Evolutionary conservation across 495 filamentous ascomycete genomes (phyloP).

Genomic region (Neurospora hispaniola): DNA sequence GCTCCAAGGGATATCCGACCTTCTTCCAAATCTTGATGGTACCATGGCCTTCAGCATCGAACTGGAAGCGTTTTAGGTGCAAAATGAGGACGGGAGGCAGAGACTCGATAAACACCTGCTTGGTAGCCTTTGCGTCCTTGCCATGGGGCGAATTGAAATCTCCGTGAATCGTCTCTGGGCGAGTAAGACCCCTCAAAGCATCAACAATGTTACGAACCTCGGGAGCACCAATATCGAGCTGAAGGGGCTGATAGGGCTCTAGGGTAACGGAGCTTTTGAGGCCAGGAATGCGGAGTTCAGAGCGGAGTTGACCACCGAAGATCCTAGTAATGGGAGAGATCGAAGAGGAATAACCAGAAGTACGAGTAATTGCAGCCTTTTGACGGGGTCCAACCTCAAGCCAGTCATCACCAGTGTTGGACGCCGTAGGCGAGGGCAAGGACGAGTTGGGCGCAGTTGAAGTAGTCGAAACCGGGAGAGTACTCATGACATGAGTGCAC

Average conservation of each 20-base stretch:
- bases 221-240: conserved; percentile 82
- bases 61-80: conserved; percentile 95
- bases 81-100: conserved; percentile 87
- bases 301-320: conserved; percentile 85
- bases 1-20: conserved; percentile 84
- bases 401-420: conserved; percentile 55
- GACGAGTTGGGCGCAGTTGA: conserved; percentile 31
- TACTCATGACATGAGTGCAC: conserved; percentile 64
- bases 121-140: conserved; percentile 65
- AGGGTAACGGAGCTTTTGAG: conserved; percentile 82
- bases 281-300: conserved; percentile 78
- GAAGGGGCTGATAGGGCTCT: conserved; percentile 87
- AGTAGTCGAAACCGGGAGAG: conserved; percentile 29
- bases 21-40: conserved; percentile 99
- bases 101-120: conserved; percentile 91
- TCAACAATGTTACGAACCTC: conserved; percentile 85
- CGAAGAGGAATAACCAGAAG: conserved; percentile 60
- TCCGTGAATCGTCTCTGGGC: conserved; percentile 71
- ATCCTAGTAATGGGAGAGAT: conserved; percentile 87
- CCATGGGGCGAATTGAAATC: conserved; percentile 79
- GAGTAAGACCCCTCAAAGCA: conserved; percentile 75
- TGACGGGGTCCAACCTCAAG: conserved; percentile 91
- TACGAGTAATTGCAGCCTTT: conserved; percentile 74
- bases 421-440: conserved; percentile 22
- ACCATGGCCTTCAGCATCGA: conserved; percentile 70